phyloP scores from a whole-genome alignment of 2,329 filamentous ascomycete genomes.

The Incumbomyces lentus region DNA sequence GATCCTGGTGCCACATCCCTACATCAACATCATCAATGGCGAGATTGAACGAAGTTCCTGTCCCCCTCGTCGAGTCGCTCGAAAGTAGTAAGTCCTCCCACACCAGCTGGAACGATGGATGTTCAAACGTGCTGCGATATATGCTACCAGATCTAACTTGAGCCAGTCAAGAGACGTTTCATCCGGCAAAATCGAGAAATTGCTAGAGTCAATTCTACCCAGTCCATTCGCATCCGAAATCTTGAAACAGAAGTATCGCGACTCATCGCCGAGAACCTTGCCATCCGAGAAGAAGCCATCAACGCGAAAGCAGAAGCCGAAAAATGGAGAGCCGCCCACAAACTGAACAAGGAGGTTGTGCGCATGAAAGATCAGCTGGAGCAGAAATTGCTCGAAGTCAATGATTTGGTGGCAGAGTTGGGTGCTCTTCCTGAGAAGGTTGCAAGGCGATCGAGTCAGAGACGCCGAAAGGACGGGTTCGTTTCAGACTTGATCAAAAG shows the following conservation, averaged over 20 bases:
- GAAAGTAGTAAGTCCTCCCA: constrained; percentile 34
- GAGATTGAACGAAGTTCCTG: constrained; percentile 37
- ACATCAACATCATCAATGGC: constrained; percentile 33
- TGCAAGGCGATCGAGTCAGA: constrained; percentile 6
- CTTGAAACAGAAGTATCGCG: constrained; percentile 53
- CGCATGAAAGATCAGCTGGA: constrained; percentile 46
- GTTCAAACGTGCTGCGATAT: too few species aligned
- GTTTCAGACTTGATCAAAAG: constrained; percentile 10
- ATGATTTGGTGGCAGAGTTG: constrained; percentile 44
- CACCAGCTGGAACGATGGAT: too few species aligned
- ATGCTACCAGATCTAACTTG: neutral
- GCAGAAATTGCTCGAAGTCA: constrained; percentile 46
- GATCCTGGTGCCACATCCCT: neutral
- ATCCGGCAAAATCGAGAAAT: constrained; percentile 58
- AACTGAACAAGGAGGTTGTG: constrained; percentile 38
- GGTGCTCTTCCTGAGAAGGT: constrained; percentile 27
- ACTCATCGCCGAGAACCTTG: constrained; percentile 50
- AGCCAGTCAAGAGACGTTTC: constrained; percentile 52
- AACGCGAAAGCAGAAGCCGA: constrained; percentile 46
- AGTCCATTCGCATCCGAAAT: constrained; percentile 53
- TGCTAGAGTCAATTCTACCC: constrained; percentile 52
- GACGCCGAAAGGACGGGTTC: constrained; percentile 14
- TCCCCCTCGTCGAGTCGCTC: constrained; percentile 34
- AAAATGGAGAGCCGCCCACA: constrained; percentile 34
- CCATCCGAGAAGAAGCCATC: constrained; percentile 49